A percentile compares a stretch with the other conserved stretches of the same genome.
Conservation (phyloP, 2,329 filamentous ascomycete species). For the Chaetothyriales sp. region DNA sequence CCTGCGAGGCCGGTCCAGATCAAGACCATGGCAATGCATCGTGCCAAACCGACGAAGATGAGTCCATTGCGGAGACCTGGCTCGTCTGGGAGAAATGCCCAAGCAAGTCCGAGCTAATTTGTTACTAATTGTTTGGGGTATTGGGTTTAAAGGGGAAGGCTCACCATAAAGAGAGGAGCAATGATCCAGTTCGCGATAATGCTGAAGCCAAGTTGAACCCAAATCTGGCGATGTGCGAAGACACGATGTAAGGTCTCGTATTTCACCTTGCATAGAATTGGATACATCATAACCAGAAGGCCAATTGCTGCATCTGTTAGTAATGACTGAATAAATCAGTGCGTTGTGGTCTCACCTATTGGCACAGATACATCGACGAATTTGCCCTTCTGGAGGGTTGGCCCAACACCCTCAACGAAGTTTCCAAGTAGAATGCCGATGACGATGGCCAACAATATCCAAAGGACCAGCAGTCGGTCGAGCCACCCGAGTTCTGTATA, state of each 20-base stretch:
- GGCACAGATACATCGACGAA: conserved; percentile 60
- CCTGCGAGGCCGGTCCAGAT: conserved; percentile 70
- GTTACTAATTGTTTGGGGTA: neutral
- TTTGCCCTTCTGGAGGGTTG: conserved; percentile 52
- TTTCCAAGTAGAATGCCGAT: conserved; percentile 65
- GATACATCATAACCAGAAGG: conserved; percentile 86
- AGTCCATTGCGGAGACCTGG: conserved; percentile 46
- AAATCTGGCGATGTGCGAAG: conserved; percentile 48
- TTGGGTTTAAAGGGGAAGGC: conserved; percentile 10
- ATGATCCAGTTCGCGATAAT: conserved; percentile 71
- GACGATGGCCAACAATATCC: conserved; percentile 69
- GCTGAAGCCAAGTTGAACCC: conserved; percentile 68
- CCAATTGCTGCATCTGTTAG: too few relatives aligned
- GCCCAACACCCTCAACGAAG: conserved; percentile 50
- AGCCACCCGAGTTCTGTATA: conserved; percentile 38
- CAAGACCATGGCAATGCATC: conserved; percentile 79
- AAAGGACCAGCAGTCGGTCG: conserved; percentile 51
- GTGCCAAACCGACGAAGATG: conserved; percentile 68
- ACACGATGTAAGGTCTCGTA: conserved; percentile 61
- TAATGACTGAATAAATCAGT: too few relatives aligned
- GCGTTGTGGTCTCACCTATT: conserved; percentile 41
- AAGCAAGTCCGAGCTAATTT: conserved; percentile 33
- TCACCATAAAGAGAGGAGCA: conserved; percentile 68
- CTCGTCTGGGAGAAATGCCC: conserved; percentile 42
- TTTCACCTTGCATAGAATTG: conserved; percentile 74